phyloP scores from a whole-genome alignment of 1,139 yeast genomes.

The Zhuliangozyma parablackwelliae region DNA sequence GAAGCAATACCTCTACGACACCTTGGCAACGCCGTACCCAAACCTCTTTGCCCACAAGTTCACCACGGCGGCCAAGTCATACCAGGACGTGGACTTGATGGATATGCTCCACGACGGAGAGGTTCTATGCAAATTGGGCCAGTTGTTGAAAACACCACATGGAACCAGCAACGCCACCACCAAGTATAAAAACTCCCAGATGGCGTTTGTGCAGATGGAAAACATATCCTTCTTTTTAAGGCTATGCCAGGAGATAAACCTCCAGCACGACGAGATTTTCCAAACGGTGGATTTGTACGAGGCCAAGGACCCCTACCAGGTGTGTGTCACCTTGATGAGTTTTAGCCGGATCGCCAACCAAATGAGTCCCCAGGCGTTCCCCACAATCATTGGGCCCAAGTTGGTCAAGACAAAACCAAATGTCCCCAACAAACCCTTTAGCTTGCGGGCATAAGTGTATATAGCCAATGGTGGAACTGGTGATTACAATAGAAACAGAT shows the following conservation, averaged over 20 bases:
- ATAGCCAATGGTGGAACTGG: no score
- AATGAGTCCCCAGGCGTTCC: conserved; percentile 28
- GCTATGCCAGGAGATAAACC: conserved; percentile 58
- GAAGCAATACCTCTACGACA: conserved; percentile 43
- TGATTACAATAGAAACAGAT: neutral
- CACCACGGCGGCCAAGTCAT: conserved; percentile 2
- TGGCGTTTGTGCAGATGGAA: conserved; percentile 90
- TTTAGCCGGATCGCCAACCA: conserved; percentile 51
- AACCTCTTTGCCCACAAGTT: conserved; percentile 9
- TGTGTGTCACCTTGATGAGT: conserved; percentile 67
- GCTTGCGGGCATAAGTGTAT: conserved; percentile 10
- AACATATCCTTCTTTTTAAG: conserved; percentile 69
- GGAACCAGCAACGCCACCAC: conserved; percentile 24
- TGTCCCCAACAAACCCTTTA: conserved; percentile 35
- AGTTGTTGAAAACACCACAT: conserved; percentile 19
- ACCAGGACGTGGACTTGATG: conserved; percentile 23
- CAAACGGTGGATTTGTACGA: conserved; percentile 81
- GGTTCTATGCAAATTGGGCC: conserved; percentile 51
- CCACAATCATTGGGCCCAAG: conserved; percentile 34
- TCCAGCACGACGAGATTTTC: conserved; percentile 80
- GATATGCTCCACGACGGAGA: conserved; percentile 63
- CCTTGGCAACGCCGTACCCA: conserved; percentile 8
- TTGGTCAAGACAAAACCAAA: conserved; percentile 30
- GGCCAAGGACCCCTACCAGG: conserved; percentile 71
- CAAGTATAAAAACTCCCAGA: conserved; percentile 57